Base-by-base conservation (phyloP, 2,329 filamentous ascomycete species). In the Penicillium sp. region DNA sequence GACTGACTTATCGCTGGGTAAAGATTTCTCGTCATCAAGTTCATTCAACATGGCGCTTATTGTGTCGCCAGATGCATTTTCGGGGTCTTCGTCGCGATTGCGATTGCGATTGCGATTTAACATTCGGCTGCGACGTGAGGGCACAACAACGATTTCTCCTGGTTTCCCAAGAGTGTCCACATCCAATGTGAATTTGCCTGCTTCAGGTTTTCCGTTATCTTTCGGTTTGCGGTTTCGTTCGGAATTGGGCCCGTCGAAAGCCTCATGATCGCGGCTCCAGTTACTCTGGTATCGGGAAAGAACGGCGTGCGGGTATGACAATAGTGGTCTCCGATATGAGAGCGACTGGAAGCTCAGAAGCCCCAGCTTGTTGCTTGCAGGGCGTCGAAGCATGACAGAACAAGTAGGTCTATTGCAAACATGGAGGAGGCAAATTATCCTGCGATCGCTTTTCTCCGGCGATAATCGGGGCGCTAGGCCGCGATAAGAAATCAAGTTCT, bases 81-180 rank as follows among this genome's bases (percentile, higher is more conserved):
- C 40, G 47, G 56, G 45, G 12, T 38, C 51, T 18, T 18, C 32
- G 40, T 21, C 34, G 23, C 25, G 45, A 50, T 56, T 49, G 50
- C 37, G 50, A 27, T n/a, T 39, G 25, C 25, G 45, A 50, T 56
- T 49, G 50, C 37, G 50, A 27, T 41, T 50, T 21, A 49, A 40
- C n/a, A 18, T 49, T 25, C 32, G 54, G 29, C 58, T 58, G 29
- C 63, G 61, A 31, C 65, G 67, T 47, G 62, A 54, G 38, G 63
- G 61, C 9, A 75, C 62, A 25, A 76, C 63, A 27, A 76, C 58
- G 6, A 76, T 67, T 47, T 75, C 65, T 3, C 68, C 72, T 1
- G 72, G 72, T 46, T 71, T 64, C 29, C 74, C 74, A 9, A 76
- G 58, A 1, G 69, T 56, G 37, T 69, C 60, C 29, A 74, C 67